Percentiles rank a stretch among this genome's conserved stretches.
Evolutionary conservation across 1,284 basidiomycete species (phyloP).

Genomic region (Malassezia obtusa): DNA sequence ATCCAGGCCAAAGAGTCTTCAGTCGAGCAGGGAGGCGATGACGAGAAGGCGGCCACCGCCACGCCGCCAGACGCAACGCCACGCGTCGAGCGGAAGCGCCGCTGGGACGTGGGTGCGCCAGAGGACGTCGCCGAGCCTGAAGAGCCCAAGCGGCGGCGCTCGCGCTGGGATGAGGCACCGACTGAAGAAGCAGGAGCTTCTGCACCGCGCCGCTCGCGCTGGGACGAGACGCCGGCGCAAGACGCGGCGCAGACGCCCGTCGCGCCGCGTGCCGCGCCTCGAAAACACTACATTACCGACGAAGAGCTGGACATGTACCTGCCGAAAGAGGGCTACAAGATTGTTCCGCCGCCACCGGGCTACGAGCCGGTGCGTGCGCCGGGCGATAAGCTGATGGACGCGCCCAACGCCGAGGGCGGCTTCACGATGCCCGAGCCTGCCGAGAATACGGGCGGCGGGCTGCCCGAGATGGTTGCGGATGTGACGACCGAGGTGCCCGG

Average conservation of each 20-base stretch:
- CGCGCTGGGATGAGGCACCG: constrained; percentile 79
- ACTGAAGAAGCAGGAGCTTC: constrained; percentile 55
- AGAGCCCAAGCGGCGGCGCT: constrained; percentile 70
- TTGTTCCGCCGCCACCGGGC: constrained; percentile 85
- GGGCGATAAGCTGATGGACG: constrained; percentile 62
- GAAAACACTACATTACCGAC: constrained; percentile 74
- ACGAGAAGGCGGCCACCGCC: background rate
- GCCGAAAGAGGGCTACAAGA: constrained; percentile 74
- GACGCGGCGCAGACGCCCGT: constrained; percentile 14
- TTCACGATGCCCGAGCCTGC: constrained; percentile 71
- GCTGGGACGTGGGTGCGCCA: constrained; percentile 70
- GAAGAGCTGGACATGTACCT: constrained; percentile 88
- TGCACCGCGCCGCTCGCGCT: constrained; percentile 65
- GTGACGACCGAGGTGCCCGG: constrained; percentile 98
- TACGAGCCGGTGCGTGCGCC: constrained; percentile 70
- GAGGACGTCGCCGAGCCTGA: constrained; percentile 44
- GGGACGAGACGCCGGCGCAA: constrained; percentile 71
- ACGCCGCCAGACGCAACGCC: constrained; percentile 50
- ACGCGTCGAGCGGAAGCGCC: constrained; percentile 66
- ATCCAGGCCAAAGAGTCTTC: constrained; percentile 75
- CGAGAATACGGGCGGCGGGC: constrained; percentile 75
- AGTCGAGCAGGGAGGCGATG: constrained; percentile 50
- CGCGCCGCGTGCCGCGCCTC: constrained; percentile 64
- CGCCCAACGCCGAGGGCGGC: constrained; percentile 60
- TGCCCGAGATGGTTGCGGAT: constrained; percentile 76